Base-by-base conservation (phyloP, 2,329 filamentous ascomycete species). In the Cladorrhinum sp. region DNA sequence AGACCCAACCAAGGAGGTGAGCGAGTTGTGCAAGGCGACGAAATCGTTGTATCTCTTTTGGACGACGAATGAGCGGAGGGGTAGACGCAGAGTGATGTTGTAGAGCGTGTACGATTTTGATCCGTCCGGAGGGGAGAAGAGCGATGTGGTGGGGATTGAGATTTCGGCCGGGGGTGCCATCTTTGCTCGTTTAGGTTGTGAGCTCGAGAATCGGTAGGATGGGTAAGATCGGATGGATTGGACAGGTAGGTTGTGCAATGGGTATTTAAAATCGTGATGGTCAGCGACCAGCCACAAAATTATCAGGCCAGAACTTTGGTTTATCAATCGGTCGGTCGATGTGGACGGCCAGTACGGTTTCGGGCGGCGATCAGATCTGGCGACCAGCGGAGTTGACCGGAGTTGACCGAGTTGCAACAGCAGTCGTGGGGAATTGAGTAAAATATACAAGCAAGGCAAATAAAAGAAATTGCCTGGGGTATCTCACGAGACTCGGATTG, bases 31-130 rank as follows among this genome's bases (percentile, higher is more conserved):
- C 16, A 96, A 85, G 52, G 80, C 73, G 59, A 79, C 78, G 71
- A 95, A 95, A 72, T 95, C 91, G 57, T 87, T 91, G 79, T 94
- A 96, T 69, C 91, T 89, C 75, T 93, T 94, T 70, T 87, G 86
- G 4, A 92, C 80, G 65, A 89, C 87, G 68, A 88, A 90, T 3
- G 89, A 89, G 53, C 89, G 86, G 14, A 94, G 82, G 0, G 91
- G 90, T 1, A 92, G 86, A 55, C 89, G 86, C 62, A 95, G 80
- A 21, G 86, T 87, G 73, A 93, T 88, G 73, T 91, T 90, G 79
- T 93, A 94, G 65, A 88, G 82, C 0, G 90, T 93, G 74, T 86
- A 92, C 0, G 87, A 82, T 69, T 91, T 91, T 64, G 81, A 78
- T 65, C 80, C 79, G 61, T 81, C 77, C 57, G 77, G 62, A 2